phyloP scores from a whole-genome alignment of 2,329 filamentous ascomycete species.

The Arthrobotrys pseudoclavata region DNA sequence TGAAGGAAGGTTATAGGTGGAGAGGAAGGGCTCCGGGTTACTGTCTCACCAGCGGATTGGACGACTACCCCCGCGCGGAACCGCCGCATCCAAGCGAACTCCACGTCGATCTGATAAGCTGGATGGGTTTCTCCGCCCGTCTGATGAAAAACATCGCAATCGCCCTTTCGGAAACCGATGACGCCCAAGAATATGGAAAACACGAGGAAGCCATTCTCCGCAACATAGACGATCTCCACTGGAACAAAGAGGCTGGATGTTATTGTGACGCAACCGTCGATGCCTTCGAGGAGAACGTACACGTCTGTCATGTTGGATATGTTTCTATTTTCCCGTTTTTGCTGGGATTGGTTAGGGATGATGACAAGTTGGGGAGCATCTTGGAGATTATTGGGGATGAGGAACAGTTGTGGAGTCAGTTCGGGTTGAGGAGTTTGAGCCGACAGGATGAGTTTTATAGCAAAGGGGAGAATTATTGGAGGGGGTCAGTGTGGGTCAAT shows the following conservation, averaged over 20 bases:
- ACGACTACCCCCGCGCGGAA: conserved; percentile 94
- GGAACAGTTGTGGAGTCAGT: conserved; percentile 87
- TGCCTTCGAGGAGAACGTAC: conserved; percentile 88
- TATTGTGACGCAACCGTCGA: conserved; percentile 97
- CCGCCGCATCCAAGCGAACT: conserved; percentile 96
- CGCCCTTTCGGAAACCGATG: conserved; percentile 78
- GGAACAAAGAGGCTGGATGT: conserved; percentile 82
- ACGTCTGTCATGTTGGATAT: conserved; percentile 97
- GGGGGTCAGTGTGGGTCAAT: conserved; percentile 93
- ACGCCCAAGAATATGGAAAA: conserved; percentile 78
- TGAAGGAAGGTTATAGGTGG: conserved; percentile 96
- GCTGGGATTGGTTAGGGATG: conserved; percentile 78
- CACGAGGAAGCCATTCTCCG: conserved; percentile 81
- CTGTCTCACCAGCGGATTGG: conserved; percentile 90
- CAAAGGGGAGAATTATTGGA: conserved; percentile 97
- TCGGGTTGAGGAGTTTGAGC: conserved; percentile 91
- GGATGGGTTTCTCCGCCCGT: conserved; percentile 96
- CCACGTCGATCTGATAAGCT: conserved; percentile 92
- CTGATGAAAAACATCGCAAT: conserved; percentile 83
- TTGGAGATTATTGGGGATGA: conserved; percentile 84
- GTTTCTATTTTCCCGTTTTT: conserved; percentile 94
- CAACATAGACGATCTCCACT: conserved; percentile 94
- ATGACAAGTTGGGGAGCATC: conserved; percentile 79
- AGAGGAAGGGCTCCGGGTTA: conserved; percentile 88
- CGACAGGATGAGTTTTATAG: conserved; percentile 85